These are phyloP conservation scores for Pestalotiopsis sp. DNA, from an alignment of 2,329 filamentous ascomycete genomes.

Conservation along the genomic window DNA sequence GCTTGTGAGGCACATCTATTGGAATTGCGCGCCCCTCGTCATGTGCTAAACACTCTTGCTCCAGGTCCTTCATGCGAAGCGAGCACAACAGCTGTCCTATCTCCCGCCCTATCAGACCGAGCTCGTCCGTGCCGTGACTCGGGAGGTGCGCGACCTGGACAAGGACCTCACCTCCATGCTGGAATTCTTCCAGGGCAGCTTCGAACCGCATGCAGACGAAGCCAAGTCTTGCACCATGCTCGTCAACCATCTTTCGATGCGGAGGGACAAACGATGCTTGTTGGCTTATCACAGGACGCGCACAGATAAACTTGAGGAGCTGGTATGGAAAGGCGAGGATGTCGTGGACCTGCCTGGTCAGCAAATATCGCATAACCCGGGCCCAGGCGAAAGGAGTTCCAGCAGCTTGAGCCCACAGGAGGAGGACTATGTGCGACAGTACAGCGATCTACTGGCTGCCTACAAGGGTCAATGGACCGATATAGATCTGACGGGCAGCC, in stretches of 20 bases:
- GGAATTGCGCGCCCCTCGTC: neutral
- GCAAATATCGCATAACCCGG: conserved; percentile 44
- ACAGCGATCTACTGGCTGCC: conserved; percentile 88
- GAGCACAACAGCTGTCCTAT: conserved; percentile 82
- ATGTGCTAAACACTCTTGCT: conserved; percentile 11
- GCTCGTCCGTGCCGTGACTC: conserved; percentile 81
- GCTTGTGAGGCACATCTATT: conserved; percentile 58
- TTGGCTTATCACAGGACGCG: conserved; percentile 92
- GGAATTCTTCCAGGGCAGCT: conserved; percentile 80
- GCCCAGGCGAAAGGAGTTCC: conserved; percentile 54
- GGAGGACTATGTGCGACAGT: conserved; percentile 92
- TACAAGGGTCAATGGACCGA: conserved; percentile 99
- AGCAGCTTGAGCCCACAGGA: conserved; percentile 93
- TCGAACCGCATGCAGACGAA: conserved; percentile 82
- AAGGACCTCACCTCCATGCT: conserved; percentile 81
- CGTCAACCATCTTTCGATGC: conserved; percentile 93
- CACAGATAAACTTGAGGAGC: conserved; percentile 87
- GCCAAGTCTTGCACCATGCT: conserved; percentile 86
- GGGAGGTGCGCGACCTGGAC: conserved; percentile 92
- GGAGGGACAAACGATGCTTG: conserved; percentile 92
- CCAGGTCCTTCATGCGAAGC: conserved; percentile 93
- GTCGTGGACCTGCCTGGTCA: conserved; percentile 71
- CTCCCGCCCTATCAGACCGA: conserved; percentile 93
- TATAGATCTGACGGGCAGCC: conserved; percentile 89
- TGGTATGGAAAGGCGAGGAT: conserved; percentile 90